These are phyloP conservation scores for Auriscalpium microsporum DNA, from an alignment of 768 basidiomycete genomes.

Conservation along the genomic window DNA sequence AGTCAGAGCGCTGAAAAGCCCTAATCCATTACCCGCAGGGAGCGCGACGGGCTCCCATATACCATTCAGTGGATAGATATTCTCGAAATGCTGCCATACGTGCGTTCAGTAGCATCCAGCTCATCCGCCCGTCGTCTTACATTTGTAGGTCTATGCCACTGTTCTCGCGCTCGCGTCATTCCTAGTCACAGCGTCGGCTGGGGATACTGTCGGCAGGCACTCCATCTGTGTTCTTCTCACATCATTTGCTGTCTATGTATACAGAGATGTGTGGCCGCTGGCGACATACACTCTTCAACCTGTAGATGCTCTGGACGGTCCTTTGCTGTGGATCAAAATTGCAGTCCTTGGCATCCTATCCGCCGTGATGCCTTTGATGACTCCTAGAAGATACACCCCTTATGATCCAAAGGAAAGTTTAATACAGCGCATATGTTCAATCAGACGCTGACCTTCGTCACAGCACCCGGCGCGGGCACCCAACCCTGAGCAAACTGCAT, in stretches of 20 bases:
- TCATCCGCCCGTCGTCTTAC: neutral
- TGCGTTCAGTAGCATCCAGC: neutral
- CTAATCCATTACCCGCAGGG: too few species aligned
- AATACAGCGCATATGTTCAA: neutral
- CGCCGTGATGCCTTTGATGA: neutral
- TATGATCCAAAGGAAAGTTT: neutral
- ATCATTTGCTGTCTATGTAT: neutral
- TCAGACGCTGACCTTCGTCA: neutral
- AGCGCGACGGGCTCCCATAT: too few species aligned
- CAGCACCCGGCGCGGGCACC: slow-evolving; percentile 19
- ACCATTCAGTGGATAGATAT: neutral
- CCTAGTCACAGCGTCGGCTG: neutral
- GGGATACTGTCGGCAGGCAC: neutral
- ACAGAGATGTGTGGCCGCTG: neutral
- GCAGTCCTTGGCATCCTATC: neutral
- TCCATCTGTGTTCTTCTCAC: neutral
- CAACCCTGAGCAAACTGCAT: slow-evolving; percentile 26
- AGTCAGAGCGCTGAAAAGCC: too few species aligned
- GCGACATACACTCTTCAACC: neutral
- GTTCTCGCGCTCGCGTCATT: neutral
- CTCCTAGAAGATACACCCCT: neutral
- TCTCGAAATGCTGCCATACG: neutral
- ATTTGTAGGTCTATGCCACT: neutral
- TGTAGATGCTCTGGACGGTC: neutral
- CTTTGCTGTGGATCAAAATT: neutral